Percentiles rank a stretch among this genome's conserved stretches.
Conservation (phyloP, 1,284 basidiomycete genomes). For the Ustilago lituana region DNA sequence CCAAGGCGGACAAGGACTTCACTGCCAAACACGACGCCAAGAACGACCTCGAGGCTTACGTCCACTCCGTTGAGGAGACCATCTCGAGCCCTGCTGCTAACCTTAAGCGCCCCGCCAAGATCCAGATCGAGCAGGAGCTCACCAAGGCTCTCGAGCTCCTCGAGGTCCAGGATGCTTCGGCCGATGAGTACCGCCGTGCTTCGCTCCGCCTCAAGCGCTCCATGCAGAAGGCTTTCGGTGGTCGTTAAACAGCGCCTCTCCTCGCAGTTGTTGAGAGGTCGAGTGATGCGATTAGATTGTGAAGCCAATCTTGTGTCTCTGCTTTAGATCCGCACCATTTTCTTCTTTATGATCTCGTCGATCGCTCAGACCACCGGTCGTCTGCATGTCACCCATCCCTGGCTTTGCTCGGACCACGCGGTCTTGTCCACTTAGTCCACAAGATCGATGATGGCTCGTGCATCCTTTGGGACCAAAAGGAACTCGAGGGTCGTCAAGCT, state of each 20-base stretch:
- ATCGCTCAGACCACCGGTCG: constrained; percentile 5
- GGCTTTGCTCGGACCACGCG: no score
- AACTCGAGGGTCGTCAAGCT: constrained; percentile 33
- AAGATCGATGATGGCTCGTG: not conserved
- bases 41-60: constrained; percentile 67
- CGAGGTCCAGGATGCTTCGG: constrained; percentile 64
- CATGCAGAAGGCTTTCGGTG: constrained; percentile 66
- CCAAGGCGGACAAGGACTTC: constrained; percentile 67
- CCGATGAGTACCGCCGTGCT: constrained; percentile 65
- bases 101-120: constrained; percentile 66
- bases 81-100: constrained; percentile 65
- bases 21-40: constrained; percentile 66
- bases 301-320: not conserved
- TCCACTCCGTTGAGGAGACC: constrained; percentile 66
- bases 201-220: constrained; percentile 66
- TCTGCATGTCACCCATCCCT: constrained; percentile 13
- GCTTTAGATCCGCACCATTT: constrained; percentile 8
- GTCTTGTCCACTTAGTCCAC: not conserved
- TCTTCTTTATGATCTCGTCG: not conserved
- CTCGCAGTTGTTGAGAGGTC: not conserved
- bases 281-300: constrained; percentile 4
- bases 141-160: constrained; percentile 68
- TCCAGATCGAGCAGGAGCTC: constrained; percentile 67
- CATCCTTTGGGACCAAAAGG: constrained; percentile 30
- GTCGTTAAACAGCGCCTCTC: constrained; percentile 44